Evolutionary conservation across 164 flowering plant genomes (phyloP).

Genomic region (Kingdonia uniflora): DNA sequence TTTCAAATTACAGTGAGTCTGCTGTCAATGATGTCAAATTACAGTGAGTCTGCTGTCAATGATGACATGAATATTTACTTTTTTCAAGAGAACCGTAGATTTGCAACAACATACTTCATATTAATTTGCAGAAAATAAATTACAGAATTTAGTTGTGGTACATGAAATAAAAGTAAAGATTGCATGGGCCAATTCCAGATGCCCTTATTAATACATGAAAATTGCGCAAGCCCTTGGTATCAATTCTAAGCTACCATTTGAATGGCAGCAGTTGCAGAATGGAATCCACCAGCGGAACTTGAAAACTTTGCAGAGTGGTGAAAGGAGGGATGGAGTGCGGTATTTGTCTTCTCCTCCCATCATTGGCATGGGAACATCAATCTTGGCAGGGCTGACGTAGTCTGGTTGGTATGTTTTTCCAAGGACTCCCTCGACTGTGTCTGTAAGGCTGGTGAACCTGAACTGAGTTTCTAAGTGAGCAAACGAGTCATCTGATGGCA

Average conservation of each 20-base stretch:
- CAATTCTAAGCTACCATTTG: slow-evolving; percentile 16
- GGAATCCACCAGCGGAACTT: slow-evolving; percentile 27
- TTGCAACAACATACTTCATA: too few relatives aligned
- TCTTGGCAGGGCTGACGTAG: slow-evolving; percentile 51
- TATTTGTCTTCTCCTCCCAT: slow-evolving; percentile 78
- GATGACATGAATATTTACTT: too few relatives aligned
- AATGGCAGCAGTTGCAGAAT: slow-evolving; percentile 6
- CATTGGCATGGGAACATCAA: slow-evolving; percentile 62
- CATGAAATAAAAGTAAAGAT: too few relatives aligned
- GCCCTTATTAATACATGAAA: too few relatives aligned
- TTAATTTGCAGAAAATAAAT: too few relatives aligned
- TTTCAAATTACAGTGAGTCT: too few relatives aligned
- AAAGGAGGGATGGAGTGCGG: slow-evolving; percentile 35
- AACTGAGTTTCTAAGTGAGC: slow-evolving; percentile 33
- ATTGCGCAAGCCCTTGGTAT: slow-evolving; percentile 1
- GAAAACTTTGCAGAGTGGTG: slow-evolving; percentile 41
- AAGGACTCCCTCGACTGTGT: slow-evolving; percentile 52
- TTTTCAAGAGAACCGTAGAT: too few relatives aligned
- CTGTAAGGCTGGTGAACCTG: slow-evolving; percentile 30
- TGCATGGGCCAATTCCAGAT: too few relatives aligned
- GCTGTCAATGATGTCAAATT: too few relatives aligned
- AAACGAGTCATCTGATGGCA: slow-evolving; percentile 40
- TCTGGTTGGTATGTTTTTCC: slow-evolving; percentile 56
- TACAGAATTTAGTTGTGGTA: too few relatives aligned
- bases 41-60: too few relatives aligned